Base-by-base conservation (phyloP, 768 basidiomycete species). In the Trametes sanguinea region DNA sequence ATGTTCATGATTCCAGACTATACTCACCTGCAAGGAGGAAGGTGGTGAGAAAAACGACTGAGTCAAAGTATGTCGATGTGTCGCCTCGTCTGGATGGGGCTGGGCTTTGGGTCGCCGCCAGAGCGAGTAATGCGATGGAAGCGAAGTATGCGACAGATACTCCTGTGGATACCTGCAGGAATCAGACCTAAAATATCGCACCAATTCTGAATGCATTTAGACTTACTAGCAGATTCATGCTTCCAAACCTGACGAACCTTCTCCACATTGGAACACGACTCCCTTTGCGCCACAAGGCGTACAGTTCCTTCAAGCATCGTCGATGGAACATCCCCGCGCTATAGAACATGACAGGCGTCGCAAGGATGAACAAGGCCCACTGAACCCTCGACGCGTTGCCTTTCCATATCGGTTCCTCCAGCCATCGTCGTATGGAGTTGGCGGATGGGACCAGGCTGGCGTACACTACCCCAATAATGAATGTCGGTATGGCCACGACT, bases 181-280 rank as follows among this genome's bases (percentile, higher is more conserved):
- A 37, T 11, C 35, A 11, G 35, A 37, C 11, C 11, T 37, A n/a
- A 14, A 9, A 1, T 27, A 17, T 6, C 10, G 17, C 45, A 46
- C 8, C 16, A 45, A 8, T 9, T 9, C n/a, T 44, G 43, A 13
- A 6, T 9, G 43, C 11, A 16, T 44, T 5, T 6, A 37, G 9
- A 71, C 71, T 66, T 50, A 90, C 92, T 22, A 95, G 77, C 17
- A 92, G 80, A 70, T 93, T 92, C 93, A 95, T 95, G 66, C 88
- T 90, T 0, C 93, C 93, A 67, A 94, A 95, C 13, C 81, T 78
- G 55, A 85, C 77, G 56, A 92, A 83, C 0, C 88, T 80, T 45
- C 76, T 76, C 66, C 81, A 74, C 40, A 86, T 75, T 2, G 88
- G 82, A 1, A 78, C 79, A 2, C 76, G 71, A 62, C 82, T 88